Evolutionary conservation across 345 rosid genomes (phyloP).

Genomic region (Lenwebbia sp.): DNA sequence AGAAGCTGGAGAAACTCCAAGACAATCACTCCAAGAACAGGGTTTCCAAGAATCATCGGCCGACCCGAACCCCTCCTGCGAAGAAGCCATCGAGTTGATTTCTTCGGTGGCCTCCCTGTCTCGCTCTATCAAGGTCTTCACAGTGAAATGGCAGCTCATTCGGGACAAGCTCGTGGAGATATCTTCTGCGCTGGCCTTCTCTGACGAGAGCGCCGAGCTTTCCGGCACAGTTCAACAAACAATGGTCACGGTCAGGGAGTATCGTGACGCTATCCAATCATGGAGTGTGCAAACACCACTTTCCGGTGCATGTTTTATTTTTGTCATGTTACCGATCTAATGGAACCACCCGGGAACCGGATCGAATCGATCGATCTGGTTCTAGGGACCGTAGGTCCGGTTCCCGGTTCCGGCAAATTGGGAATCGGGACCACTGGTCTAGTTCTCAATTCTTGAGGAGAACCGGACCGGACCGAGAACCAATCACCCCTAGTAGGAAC

Average conservation of each 20-base stretch:
- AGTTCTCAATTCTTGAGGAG: too few relatives aligned
- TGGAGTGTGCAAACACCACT: too few relatives aligned
- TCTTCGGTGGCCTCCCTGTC: neutral
- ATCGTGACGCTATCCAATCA: constrained; percentile 5
- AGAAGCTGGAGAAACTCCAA: neutral
- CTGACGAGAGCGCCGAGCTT: constrained; percentile 27
- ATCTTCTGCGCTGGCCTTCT: constrained; percentile 36
- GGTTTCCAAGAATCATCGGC: neutral
- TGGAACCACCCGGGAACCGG: too few relatives aligned
- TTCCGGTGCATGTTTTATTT: too few relatives aligned
- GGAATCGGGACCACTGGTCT: too few relatives aligned
- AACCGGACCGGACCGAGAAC: too few relatives aligned
- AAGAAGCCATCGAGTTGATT: neutral
- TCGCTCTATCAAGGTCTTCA: constrained; percentile 51
- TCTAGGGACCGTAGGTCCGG: too few relatives aligned
- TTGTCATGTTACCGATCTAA: too few relatives aligned
- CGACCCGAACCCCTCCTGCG: neutral
- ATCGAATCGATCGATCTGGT: too few relatives aligned
- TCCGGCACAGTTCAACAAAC: constrained; percentile 32
- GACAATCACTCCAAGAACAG: neutral
- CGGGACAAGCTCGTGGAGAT: constrained; percentile 64
- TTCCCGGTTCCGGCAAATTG: too few relatives aligned
- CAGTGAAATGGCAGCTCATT: constrained; percentile 72
- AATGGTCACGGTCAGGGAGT: constrained; percentile 26
- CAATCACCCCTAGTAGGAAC: too few relatives aligned